Evolutionary conservation across 1,284 basidiomycete genomes (phyloP).

Genomic region (Thelephora terrestris): DNA sequence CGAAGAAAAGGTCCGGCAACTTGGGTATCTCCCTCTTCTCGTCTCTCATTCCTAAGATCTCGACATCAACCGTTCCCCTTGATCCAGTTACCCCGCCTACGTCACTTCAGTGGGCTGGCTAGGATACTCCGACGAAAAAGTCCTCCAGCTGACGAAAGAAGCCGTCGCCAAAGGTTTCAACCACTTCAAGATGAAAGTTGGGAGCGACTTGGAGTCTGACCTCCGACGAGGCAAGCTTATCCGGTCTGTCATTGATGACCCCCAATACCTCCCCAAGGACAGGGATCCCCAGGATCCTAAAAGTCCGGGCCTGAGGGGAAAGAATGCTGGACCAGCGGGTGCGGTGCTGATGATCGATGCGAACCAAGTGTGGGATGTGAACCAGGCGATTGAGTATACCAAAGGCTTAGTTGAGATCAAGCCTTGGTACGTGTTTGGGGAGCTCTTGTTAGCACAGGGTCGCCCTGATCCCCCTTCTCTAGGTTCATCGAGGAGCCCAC

Average conservation of each 20-base stretch:
- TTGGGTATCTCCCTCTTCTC: slow-evolving; percentile 32
- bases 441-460: not conserved
- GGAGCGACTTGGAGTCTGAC: slow-evolving; percentile 74
- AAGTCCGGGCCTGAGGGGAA: slow-evolving; percentile 58
- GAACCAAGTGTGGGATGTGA: slow-evolving; percentile 96
- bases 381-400: slow-evolving; percentile 88
- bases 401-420: slow-evolving; percentile 71
- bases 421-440: slow-evolving; percentile 58
- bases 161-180: slow-evolving; percentile 84
- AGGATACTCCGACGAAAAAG: slow-evolving; percentile 88
- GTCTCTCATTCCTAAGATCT: not conserved
- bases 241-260: slow-evolving; percentile 90
- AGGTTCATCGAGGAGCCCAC: slow-evolving; percentile 97
- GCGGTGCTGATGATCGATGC: slow-evolving; percentile 95
- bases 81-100: slow-evolving; percentile 81
- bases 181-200: slow-evolving; percentile 98
- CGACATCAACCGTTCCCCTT: not conserved
- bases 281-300: slow-evolving; percentile 51
- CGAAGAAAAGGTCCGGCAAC: slow-evolving; percentile 58
- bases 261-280: slow-evolving; percentile 53
- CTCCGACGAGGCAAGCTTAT: slow-evolving; percentile 82
- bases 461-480: slow-evolving; percentile 1
- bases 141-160: slow-evolving; percentile 77
- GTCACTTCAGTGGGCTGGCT: slow-evolving; percentile 93
- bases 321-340: slow-evolving; percentile 92